These are phyloP conservation scores for Fagus sylvatica DNA, from an alignment of 306 rosid genomes.

Conservation along the genomic window DNA sequence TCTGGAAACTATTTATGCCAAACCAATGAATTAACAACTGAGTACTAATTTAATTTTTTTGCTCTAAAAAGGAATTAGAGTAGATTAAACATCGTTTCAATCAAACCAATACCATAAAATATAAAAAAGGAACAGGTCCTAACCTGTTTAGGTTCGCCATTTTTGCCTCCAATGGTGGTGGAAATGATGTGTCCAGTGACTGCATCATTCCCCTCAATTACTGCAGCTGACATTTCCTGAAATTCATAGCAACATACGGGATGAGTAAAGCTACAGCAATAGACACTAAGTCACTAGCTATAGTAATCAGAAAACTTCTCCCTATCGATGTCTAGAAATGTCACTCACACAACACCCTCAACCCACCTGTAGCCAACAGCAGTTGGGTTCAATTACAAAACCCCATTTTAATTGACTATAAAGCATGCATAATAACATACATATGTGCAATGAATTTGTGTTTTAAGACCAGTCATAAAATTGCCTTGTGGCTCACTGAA, in stretches of 20 bases:
- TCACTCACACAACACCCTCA: slow-evolving; percentile 7
- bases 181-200: slow-evolving; percentile 93
- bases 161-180: slow-evolving; percentile 94
- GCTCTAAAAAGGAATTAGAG: neutral
- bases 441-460: neutral
- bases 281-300: neutral
- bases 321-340: slow-evolving; percentile 13
- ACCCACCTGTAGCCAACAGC: neutral
- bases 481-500: no score
- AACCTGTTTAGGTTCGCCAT: slow-evolving; percentile 93
- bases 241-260: slow-evolving; percentile 26
- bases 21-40: neutral
- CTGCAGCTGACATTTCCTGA: slow-evolving; percentile 85
- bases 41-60: neutral
- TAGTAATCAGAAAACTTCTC: slow-evolving; percentile 12
- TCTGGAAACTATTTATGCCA: neutral
- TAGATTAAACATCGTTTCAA: neutral
- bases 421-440: neutral
- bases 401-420: neutral
- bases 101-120: slow-evolving; percentile 3
- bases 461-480: neutral
- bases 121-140: slow-evolving; percentile 21
- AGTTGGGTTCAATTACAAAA: neutral
- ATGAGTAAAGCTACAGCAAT: neutral
- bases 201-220: slow-evolving; percentile 69